These are phyloP conservation scores for Yamagishiella unicocca DNA, from an alignment of 139 green algal species.

Conservation along the genomic window DNA sequence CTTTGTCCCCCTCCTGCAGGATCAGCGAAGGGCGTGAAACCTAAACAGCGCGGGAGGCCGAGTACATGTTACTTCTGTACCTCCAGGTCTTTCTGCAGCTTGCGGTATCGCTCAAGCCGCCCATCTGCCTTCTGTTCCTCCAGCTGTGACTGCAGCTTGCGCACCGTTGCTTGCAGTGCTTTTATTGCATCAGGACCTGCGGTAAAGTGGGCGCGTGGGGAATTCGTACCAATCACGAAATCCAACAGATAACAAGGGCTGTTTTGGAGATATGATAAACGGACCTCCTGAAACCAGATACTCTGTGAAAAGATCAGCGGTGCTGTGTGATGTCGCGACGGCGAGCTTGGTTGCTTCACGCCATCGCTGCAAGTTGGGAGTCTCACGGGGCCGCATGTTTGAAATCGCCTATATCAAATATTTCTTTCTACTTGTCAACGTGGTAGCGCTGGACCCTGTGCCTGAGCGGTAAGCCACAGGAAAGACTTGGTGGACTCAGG, in stretches of 20 bases:
- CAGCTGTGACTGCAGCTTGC: constrained; percentile 9
- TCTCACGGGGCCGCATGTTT: constrained; percentile 11
- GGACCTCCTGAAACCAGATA: constrained; percentile 18
- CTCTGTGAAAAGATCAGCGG: constrained; percentile 2
- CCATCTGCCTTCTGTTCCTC: constrained; percentile 21
- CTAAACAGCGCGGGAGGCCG: too few species aligned
- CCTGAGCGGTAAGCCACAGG: too few species aligned
- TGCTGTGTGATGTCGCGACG: neutral
- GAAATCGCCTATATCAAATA: too few species aligned
- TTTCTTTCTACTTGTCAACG: too few species aligned
- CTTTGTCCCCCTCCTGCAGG: constrained; percentile 28
- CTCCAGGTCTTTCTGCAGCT: constrained; percentile 48
- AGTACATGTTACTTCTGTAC: neutral
- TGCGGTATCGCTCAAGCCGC: constrained; percentile 27
- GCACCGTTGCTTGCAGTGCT: constrained; percentile 22
- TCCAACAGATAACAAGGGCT: neutral
- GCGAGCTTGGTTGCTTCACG: neutral
- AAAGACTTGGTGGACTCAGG: too few species aligned
- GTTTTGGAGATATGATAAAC: neutral
- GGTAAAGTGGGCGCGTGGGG: neutral
- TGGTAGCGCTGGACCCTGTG: too few species aligned
- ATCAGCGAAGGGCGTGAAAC: too few species aligned
- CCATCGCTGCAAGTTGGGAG: neutral
- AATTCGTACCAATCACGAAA: neutral
- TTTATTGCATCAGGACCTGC: constrained; percentile 43